phyloP scores from a whole-genome alignment of 164 flowering plant genomes.

The Magnolia sinica region DNA sequence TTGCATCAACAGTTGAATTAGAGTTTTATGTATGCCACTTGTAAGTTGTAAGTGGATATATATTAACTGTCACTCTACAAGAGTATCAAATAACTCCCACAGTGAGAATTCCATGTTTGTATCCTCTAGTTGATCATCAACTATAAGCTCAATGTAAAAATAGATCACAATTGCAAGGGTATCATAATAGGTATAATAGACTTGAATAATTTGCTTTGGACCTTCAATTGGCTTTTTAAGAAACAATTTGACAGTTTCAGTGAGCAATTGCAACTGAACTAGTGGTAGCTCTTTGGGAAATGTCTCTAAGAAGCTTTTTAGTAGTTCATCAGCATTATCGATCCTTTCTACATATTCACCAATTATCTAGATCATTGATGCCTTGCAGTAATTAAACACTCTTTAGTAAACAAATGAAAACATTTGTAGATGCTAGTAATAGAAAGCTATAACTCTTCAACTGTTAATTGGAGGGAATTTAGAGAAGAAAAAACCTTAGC shows the following conservation, averaged over 20 bases:
- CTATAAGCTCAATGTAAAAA: too few relatives aligned
- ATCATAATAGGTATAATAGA: slow-evolving; percentile 8
- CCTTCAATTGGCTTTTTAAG: slow-evolving; percentile 99
- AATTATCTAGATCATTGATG: slow-evolving; percentile 99
- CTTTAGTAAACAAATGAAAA: background rate
- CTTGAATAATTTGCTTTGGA: slow-evolving; percentile 99
- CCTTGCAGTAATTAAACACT: slow-evolving; percentile 38
- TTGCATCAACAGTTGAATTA: too few relatives aligned
- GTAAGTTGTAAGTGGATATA: too few relatives aligned
- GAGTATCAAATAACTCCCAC: too few relatives aligned
- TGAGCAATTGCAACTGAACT: slow-evolving; percentile 91
- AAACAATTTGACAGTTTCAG: slow-evolving; percentile 93
- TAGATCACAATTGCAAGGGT: background rate
- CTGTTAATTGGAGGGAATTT: background rate
- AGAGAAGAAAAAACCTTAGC: slow-evolving; percentile 81
- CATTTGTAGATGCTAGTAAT: too few relatives aligned
- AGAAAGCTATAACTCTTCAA: background rate
- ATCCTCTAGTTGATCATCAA: too few relatives aligned
- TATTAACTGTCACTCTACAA: too few relatives aligned
- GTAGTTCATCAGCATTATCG: slow-evolving; percentile 99
- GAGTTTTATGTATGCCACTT: too few relatives aligned
- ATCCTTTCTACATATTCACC: slow-evolving; percentile 99
- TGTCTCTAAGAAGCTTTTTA: slow-evolving; percentile 93
- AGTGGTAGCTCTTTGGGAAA: slow-evolving; percentile 97
- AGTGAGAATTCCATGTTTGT: too few relatives aligned